Percentiles rank a stretch among this genome's conserved stretches.
phyloP scores from a whole-genome alignment of 495 filamentous ascomycete genomes.

The Pyrenula aspistea region DNA sequence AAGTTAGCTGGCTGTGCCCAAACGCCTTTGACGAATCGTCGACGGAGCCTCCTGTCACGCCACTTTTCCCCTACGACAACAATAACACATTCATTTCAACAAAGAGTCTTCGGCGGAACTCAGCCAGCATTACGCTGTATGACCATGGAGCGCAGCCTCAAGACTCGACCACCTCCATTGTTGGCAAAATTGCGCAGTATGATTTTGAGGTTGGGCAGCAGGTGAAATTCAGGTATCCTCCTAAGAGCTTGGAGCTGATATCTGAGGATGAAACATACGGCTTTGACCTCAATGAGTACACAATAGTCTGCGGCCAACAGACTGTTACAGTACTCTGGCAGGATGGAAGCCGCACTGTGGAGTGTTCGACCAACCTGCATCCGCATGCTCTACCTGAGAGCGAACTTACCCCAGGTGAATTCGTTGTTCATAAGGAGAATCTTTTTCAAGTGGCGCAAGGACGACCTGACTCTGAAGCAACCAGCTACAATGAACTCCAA shows the following conservation, averaged over 20 bases:
- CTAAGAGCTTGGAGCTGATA: slow-evolving; percentile 19
- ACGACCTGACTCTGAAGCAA: slow-evolving; percentile 6
- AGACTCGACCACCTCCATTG: slow-evolving; percentile 6
- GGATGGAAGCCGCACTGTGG: slow-evolving; percentile 35
- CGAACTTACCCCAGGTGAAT: slow-evolving; percentile 47
- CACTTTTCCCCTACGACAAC: slow-evolving; percentile 3
- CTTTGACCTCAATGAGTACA: slow-evolving; percentile 46
- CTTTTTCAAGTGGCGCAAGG: not conserved
- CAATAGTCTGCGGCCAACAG: slow-evolving; percentile 30
- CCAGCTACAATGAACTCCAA: not conserved
- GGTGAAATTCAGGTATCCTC: slow-evolving; percentile 40
- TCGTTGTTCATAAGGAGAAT: slow-evolving; percentile 36
- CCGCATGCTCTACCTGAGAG: slow-evolving; percentile 36
- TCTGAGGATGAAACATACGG: slow-evolving; percentile 36
- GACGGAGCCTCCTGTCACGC: slow-evolving; percentile 1
- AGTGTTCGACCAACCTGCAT: slow-evolving; percentile 25
- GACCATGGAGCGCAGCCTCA: slow-evolving; percentile 8
- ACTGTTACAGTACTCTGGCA: slow-evolving; percentile 46
- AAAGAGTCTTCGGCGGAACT: slow-evolving; percentile 13
- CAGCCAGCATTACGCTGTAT: slow-evolving; percentile 11
- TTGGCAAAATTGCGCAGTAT: slow-evolving; percentile 9
- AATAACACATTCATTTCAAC: not conserved
- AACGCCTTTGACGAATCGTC: slow-evolving; percentile 20
- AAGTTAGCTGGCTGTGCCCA: slow-evolving; percentile 39
- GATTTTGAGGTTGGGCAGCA: slow-evolving; percentile 23